Evolutionary conservation across 306 rosid genomes (phyloP).

Genomic region (Clitoria ternatea): DNA sequence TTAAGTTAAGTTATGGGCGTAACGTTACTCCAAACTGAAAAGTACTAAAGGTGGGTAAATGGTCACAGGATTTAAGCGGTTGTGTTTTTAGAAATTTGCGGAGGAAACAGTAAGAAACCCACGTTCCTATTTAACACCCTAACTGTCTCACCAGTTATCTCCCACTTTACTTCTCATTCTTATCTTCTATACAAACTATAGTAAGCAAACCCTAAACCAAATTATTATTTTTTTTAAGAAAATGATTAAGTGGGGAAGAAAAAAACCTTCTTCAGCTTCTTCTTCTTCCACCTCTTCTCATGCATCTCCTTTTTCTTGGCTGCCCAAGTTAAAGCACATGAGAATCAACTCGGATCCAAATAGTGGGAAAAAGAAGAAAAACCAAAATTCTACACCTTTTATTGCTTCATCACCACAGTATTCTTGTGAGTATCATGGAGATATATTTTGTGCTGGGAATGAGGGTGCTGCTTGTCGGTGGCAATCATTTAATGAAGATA

Average conservation of each 20-base stretch:
- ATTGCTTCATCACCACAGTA: slow-evolving; percentile 24
- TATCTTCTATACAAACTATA: neutral
- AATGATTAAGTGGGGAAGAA: slow-evolving; percentile 65
- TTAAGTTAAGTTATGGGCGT: no score
- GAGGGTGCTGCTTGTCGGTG: slow-evolving; percentile 47
- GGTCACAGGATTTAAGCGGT: slow-evolving; percentile 73
- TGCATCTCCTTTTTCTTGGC: slow-evolving; percentile 65
- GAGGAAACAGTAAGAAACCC: slow-evolving; percentile 45
- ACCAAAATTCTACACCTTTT: slow-evolving; percentile 26
- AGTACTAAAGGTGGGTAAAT: slow-evolving; percentile 54
- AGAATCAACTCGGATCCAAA: slow-evolving; percentile 35
- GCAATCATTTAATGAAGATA: slow-evolving; percentile 50
- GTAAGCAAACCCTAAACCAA: slow-evolving; percentile 12
- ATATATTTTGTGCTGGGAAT: slow-evolving; percentile 27
- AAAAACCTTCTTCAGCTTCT: slow-evolving; percentile 39
- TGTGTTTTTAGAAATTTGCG: slow-evolving; percentile 39
- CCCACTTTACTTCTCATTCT: neutral
- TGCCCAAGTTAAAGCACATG: slow-evolving; percentile 71
- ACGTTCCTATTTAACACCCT: slow-evolving; percentile 60
- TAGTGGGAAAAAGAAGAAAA: slow-evolving; percentile 35
- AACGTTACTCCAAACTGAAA: slow-evolving; percentile 28
- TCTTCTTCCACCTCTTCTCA: slow-evolving; percentile 46
- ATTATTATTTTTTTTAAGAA: no score
- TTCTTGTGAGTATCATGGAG: slow-evolving; percentile 15
- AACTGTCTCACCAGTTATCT: slow-evolving; percentile 39